These are phyloP conservation scores for Sutorius australiensis DNA, from an alignment of 768 basidiomycete species.

Conservation along the genomic window DNA sequence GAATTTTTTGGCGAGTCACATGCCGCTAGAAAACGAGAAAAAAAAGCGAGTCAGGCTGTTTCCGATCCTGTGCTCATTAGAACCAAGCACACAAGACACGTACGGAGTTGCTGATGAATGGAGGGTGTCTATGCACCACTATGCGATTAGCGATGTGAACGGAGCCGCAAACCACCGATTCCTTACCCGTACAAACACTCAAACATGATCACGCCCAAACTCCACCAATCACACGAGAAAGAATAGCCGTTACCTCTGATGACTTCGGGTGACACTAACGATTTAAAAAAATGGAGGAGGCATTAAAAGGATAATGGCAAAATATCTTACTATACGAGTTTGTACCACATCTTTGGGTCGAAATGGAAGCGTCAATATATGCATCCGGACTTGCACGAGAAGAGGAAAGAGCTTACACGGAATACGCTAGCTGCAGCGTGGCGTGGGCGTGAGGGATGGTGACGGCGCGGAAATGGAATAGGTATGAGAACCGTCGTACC, in stretches of 20 bases:
- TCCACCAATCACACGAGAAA: constrained; percentile 98
- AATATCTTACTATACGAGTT: constrained; percentile 76
- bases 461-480: constrained; percentile 27
- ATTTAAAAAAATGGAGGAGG: constrained; percentile 20
- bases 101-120: constrained; percentile 93
- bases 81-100: constrained; percentile 27
- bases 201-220: constrained; percentile 93
- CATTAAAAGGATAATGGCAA: constrained; percentile 24
- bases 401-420: constrained; percentile 58
- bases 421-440: constrained; percentile 69
- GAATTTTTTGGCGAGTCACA: constrained; percentile 93
- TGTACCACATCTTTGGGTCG: constrained; percentile 65
- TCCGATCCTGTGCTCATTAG: constrained; percentile 20
- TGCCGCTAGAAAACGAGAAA: constrained; percentile 56
- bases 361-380: constrained; percentile 26
- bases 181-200: constrained; percentile 89
- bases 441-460: constrained; percentile 22
- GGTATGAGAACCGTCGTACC: constrained; percentile 44
- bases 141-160: constrained; percentile 23
- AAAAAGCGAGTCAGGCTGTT: constrained; percentile 8
- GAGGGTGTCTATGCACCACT: constrained; percentile 65
- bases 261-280: constrained; percentile 83
- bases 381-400: constrained; percentile 9
- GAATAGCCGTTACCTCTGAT: constrained; percentile 90
- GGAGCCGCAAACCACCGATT: constrained; percentile 26